phyloP scores from a whole-genome alignment of 139 green algal genomes.

The Zygnema cylindricum region DNA sequence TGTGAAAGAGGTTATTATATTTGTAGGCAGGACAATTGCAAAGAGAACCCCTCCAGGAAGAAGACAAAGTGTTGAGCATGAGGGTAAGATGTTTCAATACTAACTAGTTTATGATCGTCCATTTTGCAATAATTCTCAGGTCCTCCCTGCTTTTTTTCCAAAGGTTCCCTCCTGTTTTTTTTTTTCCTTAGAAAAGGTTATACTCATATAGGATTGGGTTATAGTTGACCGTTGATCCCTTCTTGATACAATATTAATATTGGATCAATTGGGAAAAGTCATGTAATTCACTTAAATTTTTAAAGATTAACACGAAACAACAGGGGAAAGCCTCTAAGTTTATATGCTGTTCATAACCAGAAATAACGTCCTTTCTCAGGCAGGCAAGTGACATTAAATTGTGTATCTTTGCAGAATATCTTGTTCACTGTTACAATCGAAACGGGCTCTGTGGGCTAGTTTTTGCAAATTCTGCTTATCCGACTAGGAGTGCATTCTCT shows the following conservation, averaged over 20 bases:
- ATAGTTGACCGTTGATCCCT: too few species aligned
- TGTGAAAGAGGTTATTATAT: conserved; percentile 93
- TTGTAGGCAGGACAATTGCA: conserved; percentile 89
- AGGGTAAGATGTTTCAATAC: conserved; percentile 71
- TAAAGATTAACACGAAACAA: too few species aligned
- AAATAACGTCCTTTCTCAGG: too few species aligned
- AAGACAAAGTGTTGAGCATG: conserved; percentile 83
- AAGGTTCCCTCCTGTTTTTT: too few species aligned
- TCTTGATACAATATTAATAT: too few species aligned
- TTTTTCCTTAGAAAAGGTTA: neutral
- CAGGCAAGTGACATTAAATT: neutral
- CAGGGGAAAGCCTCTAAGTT: too few species aligned
- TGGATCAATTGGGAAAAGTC: too few species aligned
- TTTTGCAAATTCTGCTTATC: conserved; percentile 92
- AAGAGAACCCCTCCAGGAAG: conserved; percentile 83
- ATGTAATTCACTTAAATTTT: too few species aligned
- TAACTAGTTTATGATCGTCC: too few species aligned
- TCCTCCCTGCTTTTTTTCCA: conserved; percentile 4
- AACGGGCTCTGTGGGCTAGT: conserved; percentile 88
- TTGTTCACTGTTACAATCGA: conserved; percentile 89
- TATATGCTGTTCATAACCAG: too few species aligned
- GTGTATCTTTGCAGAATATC: conserved; percentile 75
- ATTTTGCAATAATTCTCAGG: too few species aligned
- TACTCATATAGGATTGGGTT: too few species aligned
- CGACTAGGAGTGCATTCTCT: conserved; percentile 88